Base-by-base conservation (phyloP, 495 filamentous ascomycete genomes). In the Podospora bellae-mahoneyi region DNA sequence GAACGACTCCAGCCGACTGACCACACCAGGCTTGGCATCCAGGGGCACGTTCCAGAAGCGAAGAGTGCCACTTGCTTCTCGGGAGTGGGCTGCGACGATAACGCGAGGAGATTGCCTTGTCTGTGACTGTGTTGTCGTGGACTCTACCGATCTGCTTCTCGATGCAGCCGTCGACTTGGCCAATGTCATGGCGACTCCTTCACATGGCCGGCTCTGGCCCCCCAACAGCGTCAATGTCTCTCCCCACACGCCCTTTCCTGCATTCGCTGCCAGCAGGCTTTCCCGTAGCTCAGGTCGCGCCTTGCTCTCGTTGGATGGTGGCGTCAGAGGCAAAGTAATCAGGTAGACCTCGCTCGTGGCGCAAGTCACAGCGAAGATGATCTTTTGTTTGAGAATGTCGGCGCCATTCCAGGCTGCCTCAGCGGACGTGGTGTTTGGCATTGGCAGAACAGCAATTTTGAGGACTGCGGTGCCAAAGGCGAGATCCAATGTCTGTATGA, bases 291-390 rank as follows among this genome's bases (percentile, higher is more conserved):
- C 83, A 20, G 78, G 75, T 5, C 84, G 73, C 9, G 76, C 73
- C 68, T 87, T 87, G 72, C 81, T 84, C 66, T 78, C 75, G 28
- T 88, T 84, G 56, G 92, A 91, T 5, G 92, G 91, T 13, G 92
- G 92, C 9, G 82, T 81, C 44, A 95, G 80, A 1, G 93, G 92
- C 5, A 97, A 73, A 4, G 87, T 89, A 15, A 95, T 78, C 39
- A 97, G 77, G 63, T 86, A 87, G 15, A 91, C 83, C 13, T 85
- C 86, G 39, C 81, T 85, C 64, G 92, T 91, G 6, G 89, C 84
- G 74, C 92, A 94, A 0, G 90, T 84, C 5, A 88, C 86, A 0
- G 89, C 82, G 58, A 95, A 86, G 10, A 95, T 84, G 65, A 94
- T 88, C 60, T 85, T 87, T 48, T 85, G 78, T 28, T 82, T 86